phyloP scores from a whole-genome alignment of 2,329 filamentous ascomycete species.

The Alternaria solani region DNA sequence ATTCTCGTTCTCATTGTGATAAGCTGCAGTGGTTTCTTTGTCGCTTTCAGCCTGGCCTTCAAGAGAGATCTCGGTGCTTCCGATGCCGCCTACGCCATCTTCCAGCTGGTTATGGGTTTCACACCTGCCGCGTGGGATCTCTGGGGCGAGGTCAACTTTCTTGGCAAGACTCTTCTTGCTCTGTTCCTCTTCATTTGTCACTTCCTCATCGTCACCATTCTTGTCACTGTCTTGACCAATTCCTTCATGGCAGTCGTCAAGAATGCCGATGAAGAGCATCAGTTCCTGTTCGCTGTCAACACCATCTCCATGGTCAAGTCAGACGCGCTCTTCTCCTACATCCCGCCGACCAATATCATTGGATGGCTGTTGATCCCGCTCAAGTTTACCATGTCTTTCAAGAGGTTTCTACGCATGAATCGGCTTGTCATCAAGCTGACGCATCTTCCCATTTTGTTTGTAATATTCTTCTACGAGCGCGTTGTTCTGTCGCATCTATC shows the following conservation, averaged over 20 bases:
- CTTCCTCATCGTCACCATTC: constrained; percentile 90
- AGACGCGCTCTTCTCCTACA: constrained; percentile 93
- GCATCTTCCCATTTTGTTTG: constrained; percentile 85
- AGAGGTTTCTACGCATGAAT: constrained; percentile 83
- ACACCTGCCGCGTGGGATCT: constrained; percentile 93
- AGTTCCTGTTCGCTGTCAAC: constrained; percentile 93
- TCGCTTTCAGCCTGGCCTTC: constrained; percentile 88
- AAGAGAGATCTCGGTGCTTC: constrained; percentile 72
- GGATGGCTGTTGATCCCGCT: constrained; percentile 88
- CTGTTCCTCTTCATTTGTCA: constrained; percentile 94
- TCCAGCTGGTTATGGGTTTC: constrained; percentile 95
- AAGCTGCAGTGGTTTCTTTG: constrained; percentile 91
- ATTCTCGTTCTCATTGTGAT: constrained; percentile 86
- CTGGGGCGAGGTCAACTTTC: constrained; percentile 80
- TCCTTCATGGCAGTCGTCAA: constrained; percentile 95
- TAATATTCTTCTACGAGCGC: constrained; percentile 87
- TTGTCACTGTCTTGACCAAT: constrained; percentile 95
- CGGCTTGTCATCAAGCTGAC: constrained; percentile 90
- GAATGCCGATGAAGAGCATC: constrained; percentile 91
- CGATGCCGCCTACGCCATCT: constrained; percentile 86
- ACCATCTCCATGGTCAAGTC: constrained; percentile 98
- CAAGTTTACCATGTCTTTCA: constrained; percentile 80
- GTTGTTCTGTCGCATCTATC: constrained; percentile 76
- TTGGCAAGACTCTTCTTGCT: constrained; percentile 78
- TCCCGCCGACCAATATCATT: constrained; percentile 89